Evolutionary conservation across 108 stramenopile species (phyloP), one percentile per base, ranked within the genome.

Genomic region (Cyclotella atomus): DNA sequence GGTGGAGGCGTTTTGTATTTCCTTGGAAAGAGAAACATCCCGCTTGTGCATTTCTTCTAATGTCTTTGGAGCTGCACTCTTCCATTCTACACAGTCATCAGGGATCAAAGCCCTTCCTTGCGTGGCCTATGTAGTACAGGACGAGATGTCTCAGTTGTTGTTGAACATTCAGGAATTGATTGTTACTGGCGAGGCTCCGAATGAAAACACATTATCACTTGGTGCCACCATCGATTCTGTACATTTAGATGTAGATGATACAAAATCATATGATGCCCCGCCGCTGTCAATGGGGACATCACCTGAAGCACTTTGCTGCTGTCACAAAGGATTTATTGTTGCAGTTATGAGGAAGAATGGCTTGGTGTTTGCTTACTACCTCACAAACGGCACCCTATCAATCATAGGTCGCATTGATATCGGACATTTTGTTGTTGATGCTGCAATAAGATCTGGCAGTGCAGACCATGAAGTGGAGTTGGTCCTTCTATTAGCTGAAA

Each of bases 1-100:
- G 28, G 76, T 95, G 29, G 95, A 95, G 68, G 88, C 95, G 3
- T 95, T 90, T 85, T 76, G 92, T 25, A 83, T 95, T 49, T 83
- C 89, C 23, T 73, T 93, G 57, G 81, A 84, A 52, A 87, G 85
- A 47, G 88, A 88, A 68, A 88, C 89, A 24, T 77, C 70, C 46
- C 85, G 72, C 0, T 49, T 91, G 29, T 88, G 84, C 49, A 70
- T 89, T 21, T 91, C 90, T 15, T 71, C 87, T 47, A 82, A 89
- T 71, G 78, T 92, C 16, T 54, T 91, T 75, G 91, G 93, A n/a
- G 88, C 91, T 36, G 89, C 90, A 55, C 65, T 92, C 1, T 91
- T 84, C 56, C 77, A 74, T 19, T n/a, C n/a, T n/a, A n/a, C 89
- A 83, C 70, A 30, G 25, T 60, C 16, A 25, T 16, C 24, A 73